These are phyloP conservation scores for Aspergillus ochraceus DNA, from an alignment of 2,329 filamentous ascomycete species.

Conservation along the genomic window DNA sequence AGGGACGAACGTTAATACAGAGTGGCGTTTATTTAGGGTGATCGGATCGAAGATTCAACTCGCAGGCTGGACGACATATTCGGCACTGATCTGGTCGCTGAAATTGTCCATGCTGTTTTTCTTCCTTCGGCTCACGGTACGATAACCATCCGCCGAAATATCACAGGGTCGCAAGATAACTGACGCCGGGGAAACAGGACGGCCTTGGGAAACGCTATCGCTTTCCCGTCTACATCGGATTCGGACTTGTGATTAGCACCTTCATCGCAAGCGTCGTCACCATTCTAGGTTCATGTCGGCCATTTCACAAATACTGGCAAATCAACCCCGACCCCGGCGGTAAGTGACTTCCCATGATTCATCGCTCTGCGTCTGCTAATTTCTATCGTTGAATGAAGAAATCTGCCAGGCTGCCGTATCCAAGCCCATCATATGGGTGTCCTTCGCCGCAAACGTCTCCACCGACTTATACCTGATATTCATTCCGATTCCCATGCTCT, in stretches of 20 bases:
- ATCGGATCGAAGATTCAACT: constrained; percentile 55
- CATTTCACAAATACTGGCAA: constrained; percentile 56
- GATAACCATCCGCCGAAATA: neutral
- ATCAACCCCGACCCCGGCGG: constrained; percentile 58
- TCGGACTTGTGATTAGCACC: constrained; percentile 46
- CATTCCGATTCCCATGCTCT: constrained; percentile 59
- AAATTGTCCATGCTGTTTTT: constrained; percentile 57
- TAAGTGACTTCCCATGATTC: constrained; percentile 29
- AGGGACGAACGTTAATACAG: neutral
- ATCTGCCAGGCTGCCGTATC: constrained; percentile 51
- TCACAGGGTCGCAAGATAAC: no score
- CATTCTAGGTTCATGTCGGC: constrained; percentile 52
- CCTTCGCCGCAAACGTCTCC: constrained; percentile 50
- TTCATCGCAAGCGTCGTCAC: constrained; percentile 50
- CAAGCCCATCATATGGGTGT: constrained; percentile 48
- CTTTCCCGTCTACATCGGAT: constrained; percentile 50
- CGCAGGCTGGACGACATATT: constrained; percentile 54
- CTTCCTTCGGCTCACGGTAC: constrained; percentile 52
- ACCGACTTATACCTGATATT: constrained; percentile 59
- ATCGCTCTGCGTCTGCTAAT: constrained; percentile 4
- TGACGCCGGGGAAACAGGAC: constrained; percentile 13
- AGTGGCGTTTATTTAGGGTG: constrained; percentile 29
- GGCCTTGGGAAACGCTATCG: constrained; percentile 27
- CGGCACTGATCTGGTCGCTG: constrained; percentile 50
- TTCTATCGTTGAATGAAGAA: constrained; percentile 27